phyloP scores from a whole-genome alignment of 306 rosid genomes.

The Cicer chorassanicum region DNA sequence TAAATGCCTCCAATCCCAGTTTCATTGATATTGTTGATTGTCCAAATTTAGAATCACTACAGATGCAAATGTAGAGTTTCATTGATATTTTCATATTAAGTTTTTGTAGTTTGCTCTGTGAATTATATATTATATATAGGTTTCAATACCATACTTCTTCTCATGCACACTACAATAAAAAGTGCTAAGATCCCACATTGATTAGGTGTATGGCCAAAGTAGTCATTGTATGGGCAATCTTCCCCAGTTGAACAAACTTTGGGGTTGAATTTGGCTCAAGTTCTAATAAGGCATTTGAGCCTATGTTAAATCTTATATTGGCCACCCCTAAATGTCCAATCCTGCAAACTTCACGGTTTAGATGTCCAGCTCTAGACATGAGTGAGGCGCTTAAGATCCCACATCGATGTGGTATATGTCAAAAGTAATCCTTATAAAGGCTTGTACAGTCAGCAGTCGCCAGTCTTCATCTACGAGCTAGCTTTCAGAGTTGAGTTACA shows the following conservation, averaged over 20 bases:
- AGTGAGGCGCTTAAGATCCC: not conserved
- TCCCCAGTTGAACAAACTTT: not conserved
- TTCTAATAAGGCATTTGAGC: not conserved
- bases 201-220: slow-evolving; percentile 9
- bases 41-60: slow-evolving; percentile 26
- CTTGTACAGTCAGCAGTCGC: not conserved
- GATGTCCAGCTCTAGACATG: slow-evolving; percentile 4
- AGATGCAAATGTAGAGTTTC: slow-evolving; percentile 4
- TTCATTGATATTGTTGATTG: slow-evolving; percentile 21
- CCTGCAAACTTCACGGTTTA: not conserved
- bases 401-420: slow-evolving; percentile 1
- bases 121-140: not conserved
- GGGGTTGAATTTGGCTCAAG: slow-evolving; percentile 10
- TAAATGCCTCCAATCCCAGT: slow-evolving; percentile 21
- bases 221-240: slow-evolving; percentile 1
- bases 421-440: not conserved
- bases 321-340: not conserved
- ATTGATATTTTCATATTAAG: not conserved
- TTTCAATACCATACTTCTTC: slow-evolving; percentile 22
- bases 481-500: not conserved
- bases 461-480: not conserved
- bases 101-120: slow-evolving; percentile 25
- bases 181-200: not conserved
- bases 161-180: slow-evolving; percentile 9
- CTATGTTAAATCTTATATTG: not conserved